Evolutionary conservation across 805 yeast species (phyloP).

Genomic region (Candida corydali): DNA sequence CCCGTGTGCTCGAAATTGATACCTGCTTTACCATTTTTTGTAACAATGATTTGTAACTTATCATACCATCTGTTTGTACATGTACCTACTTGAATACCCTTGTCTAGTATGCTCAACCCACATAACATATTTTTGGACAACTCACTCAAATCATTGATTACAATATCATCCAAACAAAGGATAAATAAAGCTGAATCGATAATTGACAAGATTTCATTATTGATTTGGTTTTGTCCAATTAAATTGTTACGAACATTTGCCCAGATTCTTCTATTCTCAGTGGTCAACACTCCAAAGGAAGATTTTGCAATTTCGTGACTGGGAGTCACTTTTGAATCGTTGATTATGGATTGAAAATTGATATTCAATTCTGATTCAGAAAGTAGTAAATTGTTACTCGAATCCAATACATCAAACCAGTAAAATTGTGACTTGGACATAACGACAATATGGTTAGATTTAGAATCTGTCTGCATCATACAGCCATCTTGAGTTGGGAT

Average conservation of each 20-base stretch:
- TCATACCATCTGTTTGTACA: conserved; percentile 96
- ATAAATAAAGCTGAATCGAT: conserved; percentile 81
- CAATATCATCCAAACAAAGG: conserved; percentile 77
- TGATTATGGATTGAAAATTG: conserved; percentile 71
- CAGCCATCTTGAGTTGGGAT: conserved; percentile 81
- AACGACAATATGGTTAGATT: conserved; percentile 77
- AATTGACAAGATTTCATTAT: conserved; percentile 66
- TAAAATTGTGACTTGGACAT: conserved; percentile 83
- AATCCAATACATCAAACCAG: conserved; percentile 90
- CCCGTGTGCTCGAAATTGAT: conserved; percentile 93
- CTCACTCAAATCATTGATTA: conserved; percentile 56
- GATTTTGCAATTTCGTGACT: conserved; percentile 62
- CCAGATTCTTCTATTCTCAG: conserved; percentile 88
- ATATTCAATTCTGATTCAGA: conserved; percentile 70
- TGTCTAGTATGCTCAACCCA: conserved; percentile 72
- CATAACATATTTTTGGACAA: conserved; percentile 83
- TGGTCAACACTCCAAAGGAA: conserved; percentile 85
- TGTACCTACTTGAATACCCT: conserved; percentile 89
- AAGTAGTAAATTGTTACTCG: conserved; percentile 63
- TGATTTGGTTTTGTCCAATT: conserved; percentile 44
- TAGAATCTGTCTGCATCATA: conserved; percentile 73
- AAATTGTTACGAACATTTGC: conserved; percentile 61
- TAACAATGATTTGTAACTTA: conserved; percentile 80
- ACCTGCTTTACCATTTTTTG: conserved; percentile 88
- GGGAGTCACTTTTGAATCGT: conserved; percentile 59